Base-by-base conservation (phyloP, 371 early-diverging fungal species). In the Mucor velutinosus region DNA sequence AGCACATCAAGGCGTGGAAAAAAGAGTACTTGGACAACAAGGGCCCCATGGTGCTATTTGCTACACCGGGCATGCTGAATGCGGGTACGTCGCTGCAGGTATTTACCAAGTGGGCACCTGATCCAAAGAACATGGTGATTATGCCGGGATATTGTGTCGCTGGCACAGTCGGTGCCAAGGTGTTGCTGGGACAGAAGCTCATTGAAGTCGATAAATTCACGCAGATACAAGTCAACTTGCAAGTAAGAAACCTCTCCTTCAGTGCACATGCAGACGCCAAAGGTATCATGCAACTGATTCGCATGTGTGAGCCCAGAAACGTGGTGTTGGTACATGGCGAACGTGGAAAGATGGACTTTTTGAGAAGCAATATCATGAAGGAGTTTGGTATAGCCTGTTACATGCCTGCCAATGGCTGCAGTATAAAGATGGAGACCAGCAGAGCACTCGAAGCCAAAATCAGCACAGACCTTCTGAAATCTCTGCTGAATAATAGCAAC, bases 241-340 rank as follows among this genome's bases (percentile, higher is more conserved):
- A 94, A 74, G 97, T 99, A 47, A 87, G 93, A 67, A 97, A 98
- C 74, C 77, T 99, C 19, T 97, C 97, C 2, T 99, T 99, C 77
- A 96, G 97, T 71, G 99, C 99, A 0, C 99, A 99, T 61, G 99
- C 99, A 1, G 99, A 99, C 77, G 94, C 97, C 6, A 95, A 96
- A 77, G 99, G 99, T 10, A 99, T 99, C 64, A 86, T 99, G 90
- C 94, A 96, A 78, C 81, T 99, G 33, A 94, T 99, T 60, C 88
- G 92, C 1, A 95, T 96, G 79, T 95, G 95, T 39, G 88, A 90
- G 49, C 97, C 99, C 10, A 85, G 89, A 29, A 94, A 99, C 80
- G 98, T 99, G 0, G 93, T 99, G 30, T 81, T 99, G n/a, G 99
- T 99, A 0, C 99, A 99, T 72, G 99, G 99, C 4, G 99, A 99